These are phyloP conservation scores for Vigna trinervia DNA, from an alignment of 306 rosid species.

Conservation along the genomic window DNA sequence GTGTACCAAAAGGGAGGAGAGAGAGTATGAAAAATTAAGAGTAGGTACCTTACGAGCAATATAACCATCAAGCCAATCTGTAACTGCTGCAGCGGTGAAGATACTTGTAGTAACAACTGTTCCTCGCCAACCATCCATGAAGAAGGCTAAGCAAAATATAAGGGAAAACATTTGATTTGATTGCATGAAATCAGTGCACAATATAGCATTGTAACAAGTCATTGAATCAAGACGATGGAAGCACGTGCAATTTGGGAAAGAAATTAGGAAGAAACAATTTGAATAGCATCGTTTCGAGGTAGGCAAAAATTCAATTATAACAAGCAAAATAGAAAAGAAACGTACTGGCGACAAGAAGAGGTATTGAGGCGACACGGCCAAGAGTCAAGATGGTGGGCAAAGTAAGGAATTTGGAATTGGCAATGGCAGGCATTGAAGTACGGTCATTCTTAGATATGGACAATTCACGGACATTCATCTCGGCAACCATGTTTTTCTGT, in stretches of 20 bases:
- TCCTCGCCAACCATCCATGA: constrained; percentile 84
- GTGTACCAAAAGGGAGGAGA: neutral
- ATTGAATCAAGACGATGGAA: neutral
- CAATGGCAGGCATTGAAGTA: constrained; percentile 45
- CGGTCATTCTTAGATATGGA: constrained; percentile 50
- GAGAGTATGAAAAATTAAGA: constrained; percentile 14
- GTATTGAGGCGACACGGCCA: constrained; percentile 88
- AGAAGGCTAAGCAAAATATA: constrained; percentile 64
- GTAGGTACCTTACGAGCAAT: constrained; percentile 83
- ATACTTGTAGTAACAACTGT: constrained; percentile 80
- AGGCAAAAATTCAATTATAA: neutral
- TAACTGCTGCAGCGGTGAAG: constrained; percentile 81
- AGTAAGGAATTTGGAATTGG: constrained; percentile 71
- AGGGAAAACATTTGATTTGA: neutral
- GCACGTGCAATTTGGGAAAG: neutral
- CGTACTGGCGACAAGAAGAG: constrained; percentile 76
- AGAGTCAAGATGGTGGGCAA: constrained; percentile 91
- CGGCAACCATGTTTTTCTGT: constrained; percentile 67
- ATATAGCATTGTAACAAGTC: neutral
- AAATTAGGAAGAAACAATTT: neutral
- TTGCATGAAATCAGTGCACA: neutral
- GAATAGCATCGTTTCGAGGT: constrained; percentile 13
- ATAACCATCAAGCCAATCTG: constrained; percentile 99
- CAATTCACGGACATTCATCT: constrained; percentile 52
- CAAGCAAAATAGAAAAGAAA: neutral